phyloP scores from a whole-genome alignment of 1,284 basidiomycete genomes.

The Pholiota adiposa region DNA sequence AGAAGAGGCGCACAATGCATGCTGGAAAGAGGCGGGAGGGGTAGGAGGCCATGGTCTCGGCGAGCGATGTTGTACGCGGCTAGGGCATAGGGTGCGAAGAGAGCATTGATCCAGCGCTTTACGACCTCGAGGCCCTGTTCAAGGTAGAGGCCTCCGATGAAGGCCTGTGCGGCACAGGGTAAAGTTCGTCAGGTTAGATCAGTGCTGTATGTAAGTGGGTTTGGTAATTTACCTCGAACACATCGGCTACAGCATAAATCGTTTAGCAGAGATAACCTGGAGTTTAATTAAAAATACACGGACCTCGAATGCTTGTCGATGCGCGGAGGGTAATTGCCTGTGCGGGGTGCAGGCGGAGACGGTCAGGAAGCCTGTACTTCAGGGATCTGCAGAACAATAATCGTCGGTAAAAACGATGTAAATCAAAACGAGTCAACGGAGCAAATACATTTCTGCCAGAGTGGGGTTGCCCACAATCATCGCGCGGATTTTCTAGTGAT shows the following conservation, averaged over 20 bases:
- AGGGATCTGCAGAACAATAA: conserved; percentile 48
- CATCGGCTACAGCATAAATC: conserved; percentile 56
- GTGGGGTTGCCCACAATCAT: conserved; percentile 72
- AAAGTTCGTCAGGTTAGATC: conserved; percentile 6
- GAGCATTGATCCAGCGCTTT: conserved; percentile 57
- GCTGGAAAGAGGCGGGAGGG: conserved; percentile 23
- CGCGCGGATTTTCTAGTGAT: conserved; percentile 70
- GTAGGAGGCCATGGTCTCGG: conserved; percentile 61
- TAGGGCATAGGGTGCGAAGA: conserved; percentile 64
- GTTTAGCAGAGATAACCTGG: conserved; percentile 5
- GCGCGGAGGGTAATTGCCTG: conserved; percentile 70
- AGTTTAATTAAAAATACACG: conserved; percentile 19
- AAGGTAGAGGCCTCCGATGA: conserved; percentile 71
- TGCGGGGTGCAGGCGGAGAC: conserved; percentile 64
- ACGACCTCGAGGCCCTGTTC: conserved; percentile 66
- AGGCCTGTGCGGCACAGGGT: conserved; percentile 50
- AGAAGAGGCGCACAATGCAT: conserved; percentile 16
- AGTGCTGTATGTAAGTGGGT: background rate
- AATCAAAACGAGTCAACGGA: background rate
- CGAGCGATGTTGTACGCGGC: conserved; percentile 67
- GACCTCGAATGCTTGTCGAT: conserved; percentile 67
- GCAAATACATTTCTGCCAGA: conserved; percentile 62
- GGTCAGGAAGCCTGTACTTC: conserved; percentile 62
- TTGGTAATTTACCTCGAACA: conserved; percentile 63
- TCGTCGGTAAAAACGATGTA: conserved; percentile 5